Evolutionary conservation across 2,329 filamentous ascomycete genomes (phyloP).

Genomic region (Metarhizium album): DNA sequence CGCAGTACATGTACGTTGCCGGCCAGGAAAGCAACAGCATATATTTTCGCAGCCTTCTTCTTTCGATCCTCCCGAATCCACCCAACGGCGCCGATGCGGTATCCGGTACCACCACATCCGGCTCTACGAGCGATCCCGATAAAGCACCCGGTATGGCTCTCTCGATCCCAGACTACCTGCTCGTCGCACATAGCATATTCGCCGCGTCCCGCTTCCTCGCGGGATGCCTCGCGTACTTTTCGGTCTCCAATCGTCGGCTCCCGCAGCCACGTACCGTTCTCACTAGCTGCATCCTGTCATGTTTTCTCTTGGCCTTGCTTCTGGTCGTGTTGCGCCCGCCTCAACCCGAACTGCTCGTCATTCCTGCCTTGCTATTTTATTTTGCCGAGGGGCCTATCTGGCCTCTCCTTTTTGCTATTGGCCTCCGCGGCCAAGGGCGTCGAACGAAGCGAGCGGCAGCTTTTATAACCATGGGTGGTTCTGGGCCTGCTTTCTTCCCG

Average conservation of each 20-base stretch:
- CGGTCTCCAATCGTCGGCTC: constrained; percentile 33
- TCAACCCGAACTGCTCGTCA: constrained; percentile 38
- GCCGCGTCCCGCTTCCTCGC: constrained; percentile 62
- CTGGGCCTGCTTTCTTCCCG: constrained; percentile 63
- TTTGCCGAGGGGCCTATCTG: constrained; percentile 78
- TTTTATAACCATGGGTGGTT: constrained; percentile 66
- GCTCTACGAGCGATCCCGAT: constrained; percentile 16
- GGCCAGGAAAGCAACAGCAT: constrained; percentile 57
- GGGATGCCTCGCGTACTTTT: constrained; percentile 50
- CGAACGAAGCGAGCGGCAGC: constrained; percentile 70
- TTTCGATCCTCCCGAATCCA: constrained; percentile 25
- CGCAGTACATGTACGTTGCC: constrained; percentile 72
- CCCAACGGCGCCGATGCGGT: constrained; percentile 12
- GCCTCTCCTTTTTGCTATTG: constrained; percentile 71
- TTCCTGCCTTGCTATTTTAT: constrained; percentile 60
- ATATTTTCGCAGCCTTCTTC: constrained; percentile 45
- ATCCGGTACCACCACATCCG: constrained; percentile 17
- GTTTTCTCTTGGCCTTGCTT: constrained; percentile 45
- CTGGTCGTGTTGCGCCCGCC: constrained; percentile 32
- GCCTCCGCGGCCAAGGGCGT: constrained; percentile 68
- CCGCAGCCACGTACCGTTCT: constrained; percentile 63
- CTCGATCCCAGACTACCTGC: constrained; percentile 53
- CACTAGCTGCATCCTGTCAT: constrained; percentile 46
- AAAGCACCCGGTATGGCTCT: constrained; percentile 36
- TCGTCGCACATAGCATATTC: constrained; percentile 63